A percentile compares a stretch with the other conserved stretches of the same genome.
Conservation (phyloP, 2,329 filamentous ascomycete species). For the Ophiocordyceps camponoti-floridani region DNA sequence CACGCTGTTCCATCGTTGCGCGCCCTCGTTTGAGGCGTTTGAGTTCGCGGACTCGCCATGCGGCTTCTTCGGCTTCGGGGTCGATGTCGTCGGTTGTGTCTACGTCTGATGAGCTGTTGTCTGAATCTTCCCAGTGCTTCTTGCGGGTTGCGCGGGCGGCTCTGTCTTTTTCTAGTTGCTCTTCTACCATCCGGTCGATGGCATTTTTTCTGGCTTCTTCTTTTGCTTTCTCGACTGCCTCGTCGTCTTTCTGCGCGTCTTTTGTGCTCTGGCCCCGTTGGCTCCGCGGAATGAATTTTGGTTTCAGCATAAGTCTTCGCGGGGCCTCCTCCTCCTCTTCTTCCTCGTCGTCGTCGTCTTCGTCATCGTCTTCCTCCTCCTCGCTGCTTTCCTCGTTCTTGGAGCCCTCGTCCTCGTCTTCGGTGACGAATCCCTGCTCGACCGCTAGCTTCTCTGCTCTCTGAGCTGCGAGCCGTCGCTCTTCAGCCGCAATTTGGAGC, state of each 20-base stretch:
- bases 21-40: conserved; percentile 76
- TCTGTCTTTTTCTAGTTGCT: conserved; percentile 68
- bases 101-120: conserved; percentile 52
- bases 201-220: conserved; percentile 51
- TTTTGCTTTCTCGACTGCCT: conserved; percentile 23
- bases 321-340: conserved; percentile 38
- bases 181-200: conserved; percentile 66
- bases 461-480: conserved; percentile 26
- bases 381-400: conserved; percentile 27
- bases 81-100: conserved; percentile 82
- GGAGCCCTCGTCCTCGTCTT: no score
- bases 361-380: conserved; percentile 12
- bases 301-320: conserved; percentile 38
- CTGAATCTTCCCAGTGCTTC: conserved; percentile 76
- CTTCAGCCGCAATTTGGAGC: conserved; percentile 25
- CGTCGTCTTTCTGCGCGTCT: conserved; percentile 14
- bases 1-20: conserved; percentile 64
- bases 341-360: conserved; percentile 24
- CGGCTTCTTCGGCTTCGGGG: conserved; percentile 72
- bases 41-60: conserved; percentile 87
- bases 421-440: conserved; percentile 47
- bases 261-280: conserved; percentile 22
- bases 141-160: conserved; percentile 58
- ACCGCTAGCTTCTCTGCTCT: conserved; percentile 31
- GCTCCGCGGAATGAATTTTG: conserved; percentile 44